Conservation (phyloP, 2,329 filamentous ascomycete species). For the Aspergillus arachidicola region DNA sequence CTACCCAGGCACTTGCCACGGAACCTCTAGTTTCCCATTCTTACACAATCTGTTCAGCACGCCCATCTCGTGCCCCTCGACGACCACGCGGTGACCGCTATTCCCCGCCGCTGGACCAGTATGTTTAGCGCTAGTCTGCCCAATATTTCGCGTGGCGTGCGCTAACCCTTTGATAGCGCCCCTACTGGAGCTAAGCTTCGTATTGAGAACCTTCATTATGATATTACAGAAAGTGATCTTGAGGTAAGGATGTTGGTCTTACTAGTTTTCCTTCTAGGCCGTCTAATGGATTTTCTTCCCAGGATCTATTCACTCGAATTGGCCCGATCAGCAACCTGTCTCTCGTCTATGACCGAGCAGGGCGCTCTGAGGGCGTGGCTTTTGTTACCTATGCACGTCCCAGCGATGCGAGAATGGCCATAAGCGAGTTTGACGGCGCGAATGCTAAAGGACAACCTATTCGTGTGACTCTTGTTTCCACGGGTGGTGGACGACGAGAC, state of each 20-base stretch:
- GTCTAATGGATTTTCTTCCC: not conserved
- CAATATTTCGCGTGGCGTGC: not conserved
- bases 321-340: constrained; percentile 70
- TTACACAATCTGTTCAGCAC: constrained; percentile 30
- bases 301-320: constrained; percentile 82
- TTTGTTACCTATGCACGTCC: constrained; percentile 76
- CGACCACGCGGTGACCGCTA: constrained; percentile 38
- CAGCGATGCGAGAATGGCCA: constrained; percentile 72
- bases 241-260: constrained; percentile 55
- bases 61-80: constrained; percentile 48
- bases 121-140: constrained; percentile 20
- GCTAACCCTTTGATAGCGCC: constrained; percentile 45
- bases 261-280: not conserved
- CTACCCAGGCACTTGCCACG: not conserved
- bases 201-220: constrained; percentile 90
- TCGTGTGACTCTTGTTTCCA: constrained; percentile 67
- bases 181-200: constrained; percentile 69
- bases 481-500: constrained; percentile 32
- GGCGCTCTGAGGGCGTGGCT: constrained; percentile 81
- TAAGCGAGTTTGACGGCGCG: constrained; percentile 82
- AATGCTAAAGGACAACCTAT: constrained; percentile 91
- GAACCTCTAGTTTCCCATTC: constrained; percentile 9
- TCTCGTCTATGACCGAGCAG: constrained; percentile 82
- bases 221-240: constrained; percentile 81
- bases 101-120: constrained; percentile 40